Percentiles rank a stretch among this genome's conserved stretches.
These are phyloP conservation scores for Hevea brasiliensis DNA, from an alignment of 345 rosid genomes.

Conservation along the genomic window DNA sequence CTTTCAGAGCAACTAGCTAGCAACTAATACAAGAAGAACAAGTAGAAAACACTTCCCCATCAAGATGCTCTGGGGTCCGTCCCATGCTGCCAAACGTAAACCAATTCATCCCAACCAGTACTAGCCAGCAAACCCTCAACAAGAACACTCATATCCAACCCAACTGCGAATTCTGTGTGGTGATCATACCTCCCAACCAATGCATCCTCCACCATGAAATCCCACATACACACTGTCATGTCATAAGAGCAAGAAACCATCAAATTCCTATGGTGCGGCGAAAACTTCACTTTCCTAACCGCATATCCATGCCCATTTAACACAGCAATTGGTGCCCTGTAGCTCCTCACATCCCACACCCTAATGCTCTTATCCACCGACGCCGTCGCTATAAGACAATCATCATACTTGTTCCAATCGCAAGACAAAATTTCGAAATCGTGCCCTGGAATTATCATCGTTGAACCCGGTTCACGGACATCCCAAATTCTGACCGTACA, in stretches of 20 bases:
- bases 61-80: conserved; percentile 80
- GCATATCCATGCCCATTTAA: conserved; percentile 87
- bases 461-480: conserved; percentile 82
- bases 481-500: conserved; percentile 87
- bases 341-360: conserved; percentile 87
- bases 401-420: conserved; percentile 97
- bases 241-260: conserved; percentile 83
- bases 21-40: background rate
- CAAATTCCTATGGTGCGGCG: conserved; percentile 75
- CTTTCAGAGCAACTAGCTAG: background rate
- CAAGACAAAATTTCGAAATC: conserved; percentile 73
- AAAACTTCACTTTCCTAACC: conserved; percentile 79
- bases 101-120: conserved; percentile 93
- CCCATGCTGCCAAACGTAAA: conserved; percentile 92
- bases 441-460: conserved; percentile 89
- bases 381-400: conserved; percentile 69
- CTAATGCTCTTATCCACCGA: conserved; percentile 76
- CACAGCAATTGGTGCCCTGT: conserved; percentile 61
- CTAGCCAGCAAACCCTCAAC: conserved; percentile 90
- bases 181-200: conserved; percentile 80
- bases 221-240: conserved; percentile 89
- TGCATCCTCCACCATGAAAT: conserved; percentile 86
- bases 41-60: conserved; percentile 15
- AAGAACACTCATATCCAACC: conserved; percentile 90
- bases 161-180: conserved; percentile 82